Evolutionary conservation across 441 rosid genomes (phyloP).

Genomic region (Euphorbia celastroides): DNA sequence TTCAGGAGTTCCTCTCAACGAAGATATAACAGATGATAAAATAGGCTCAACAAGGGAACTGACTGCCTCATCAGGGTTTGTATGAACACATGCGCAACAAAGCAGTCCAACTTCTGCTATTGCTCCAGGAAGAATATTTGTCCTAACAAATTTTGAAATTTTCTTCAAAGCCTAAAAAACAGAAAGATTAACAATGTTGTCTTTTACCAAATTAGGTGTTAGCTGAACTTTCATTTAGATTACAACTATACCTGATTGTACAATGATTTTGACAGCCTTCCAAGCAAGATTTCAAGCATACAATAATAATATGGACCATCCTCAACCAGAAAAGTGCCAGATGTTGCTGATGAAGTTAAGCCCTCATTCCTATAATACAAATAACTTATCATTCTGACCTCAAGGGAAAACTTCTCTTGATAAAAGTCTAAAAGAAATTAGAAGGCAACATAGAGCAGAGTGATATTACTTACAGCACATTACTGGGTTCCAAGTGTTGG

Average conservation of each 20-base stretch:
- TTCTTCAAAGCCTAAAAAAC: constrained; percentile 82
- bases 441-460: constrained; percentile 1
- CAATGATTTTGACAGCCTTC: constrained; percentile 81
- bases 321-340: constrained; percentile 97
- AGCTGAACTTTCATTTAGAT: constrained; percentile 18
- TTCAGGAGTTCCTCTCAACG: constrained; percentile 83
- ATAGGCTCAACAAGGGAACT: constrained; percentile 84
- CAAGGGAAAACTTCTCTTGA: not conserved
- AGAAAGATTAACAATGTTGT: constrained; percentile 15
- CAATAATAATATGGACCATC: constrained; percentile 98
- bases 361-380: constrained; percentile 77
- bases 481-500: constrained; percentile 90
- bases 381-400: constrained; percentile 6
- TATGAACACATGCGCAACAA: constrained; percentile 96
- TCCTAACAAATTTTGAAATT: constrained; percentile 88
- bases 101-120: constrained; percentile 99
- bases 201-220: not conserved
- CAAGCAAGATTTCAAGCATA: constrained; percentile 97
- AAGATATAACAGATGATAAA: constrained; percentile 69
- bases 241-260: constrained; percentile 66
- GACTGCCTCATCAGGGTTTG: constrained; percentile 94
- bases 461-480: constrained; percentile 71
- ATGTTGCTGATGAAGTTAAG: constrained; percentile 82
- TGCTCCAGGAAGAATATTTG: constrained; percentile 99
- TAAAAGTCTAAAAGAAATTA: not conserved